Evolutionary conservation across 164 flowering plant species (phyloP), one percentile per base, ranked within the genome.

Genomic region (Vitis cinerea): DNA sequence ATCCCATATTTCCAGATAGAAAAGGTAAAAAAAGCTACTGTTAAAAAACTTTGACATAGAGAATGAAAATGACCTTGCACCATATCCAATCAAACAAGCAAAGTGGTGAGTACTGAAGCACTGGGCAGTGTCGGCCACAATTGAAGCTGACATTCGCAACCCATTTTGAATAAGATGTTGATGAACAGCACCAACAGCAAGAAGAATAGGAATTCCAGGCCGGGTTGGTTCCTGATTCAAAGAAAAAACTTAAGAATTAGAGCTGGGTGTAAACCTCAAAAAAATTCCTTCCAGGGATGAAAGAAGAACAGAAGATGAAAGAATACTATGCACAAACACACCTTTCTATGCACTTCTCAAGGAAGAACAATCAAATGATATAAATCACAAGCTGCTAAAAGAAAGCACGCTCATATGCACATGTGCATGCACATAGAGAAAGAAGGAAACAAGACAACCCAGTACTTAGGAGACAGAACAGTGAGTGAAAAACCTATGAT

Each of bases 31-130:
- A 37, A 16, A 66, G 54, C 56, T 7, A 49, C 56, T 8, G 7
- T 3, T 37, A 37, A 37, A 37, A n/a, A 29, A 50, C 15, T 30
- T 7, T 23, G 27, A 23, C 27, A 23, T 23, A 73, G 60, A 19
- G 16, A 58, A 66, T 9, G 61, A 72, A 61, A 76, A 27, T 16
- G 14, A 94, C 99, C 99, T 95, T 83, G 99, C 99, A 73, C 99
- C 99, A 84, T 93, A 96, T 88, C 99, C 99, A 71, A 96, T 89
- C 73, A 96, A 80, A 81, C 99, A 96, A 77, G 99, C 99, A 81
- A 93, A 96, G 61, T 96, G 99, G 80, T 96, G 99, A 57, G 99
- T 96, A 73, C 99, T 96, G 82, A 96, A 96, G 84, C 99, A 96
- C 80, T 96, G 98, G 75, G 99, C 99, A 75, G 99, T 93, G 63